Evolutionary conservation across 75 land plant species (phyloP).

Genomic region (Adiantum capillusveneris): DNA sequence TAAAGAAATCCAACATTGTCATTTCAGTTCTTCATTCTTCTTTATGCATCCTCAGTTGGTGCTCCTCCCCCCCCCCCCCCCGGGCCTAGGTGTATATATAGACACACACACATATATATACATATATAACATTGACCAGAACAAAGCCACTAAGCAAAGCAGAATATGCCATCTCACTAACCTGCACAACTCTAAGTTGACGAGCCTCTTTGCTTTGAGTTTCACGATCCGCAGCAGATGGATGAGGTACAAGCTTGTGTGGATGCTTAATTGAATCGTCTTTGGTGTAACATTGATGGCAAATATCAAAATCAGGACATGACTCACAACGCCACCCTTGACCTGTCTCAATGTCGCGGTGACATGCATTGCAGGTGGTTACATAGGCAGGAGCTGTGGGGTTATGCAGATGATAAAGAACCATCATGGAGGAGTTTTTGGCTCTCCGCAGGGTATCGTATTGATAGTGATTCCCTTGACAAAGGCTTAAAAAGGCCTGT

Average conservation of each 20-base stretch:
- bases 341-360: slow-evolving; percentile 41
- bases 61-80: no score
- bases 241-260: slow-evolving; percentile 28
- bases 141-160: no score
- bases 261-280: slow-evolving; percentile 32
- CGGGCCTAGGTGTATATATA: no score
- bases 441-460: slow-evolving; percentile 80
- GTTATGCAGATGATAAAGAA: slow-evolving; percentile 55
- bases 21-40: no score
- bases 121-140: no score
- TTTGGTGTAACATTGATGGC: slow-evolving; percentile 26
- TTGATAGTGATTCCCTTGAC: slow-evolving; percentile 65
- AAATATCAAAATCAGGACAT: slow-evolving; percentile 45
- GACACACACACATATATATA: not conserved
- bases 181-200: slow-evolving; percentile 43
- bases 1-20: no score
- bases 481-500: slow-evolving; percentile 51
- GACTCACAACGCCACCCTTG: slow-evolving; percentile 48
- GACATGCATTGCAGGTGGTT: slow-evolving; percentile 29
- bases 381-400: slow-evolving; percentile 46
- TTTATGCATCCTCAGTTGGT: no score
- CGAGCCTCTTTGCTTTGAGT: slow-evolving; percentile 48
- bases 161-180: slow-evolving; percentile 1
- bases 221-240: slow-evolving; percentile 29
- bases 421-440: slow-evolving; percentile 86